These are phyloP conservation scores for Ciborinia camelliae DNA, from an alignment of 2,329 filamentous ascomycete species.

Conservation along the genomic window DNA sequence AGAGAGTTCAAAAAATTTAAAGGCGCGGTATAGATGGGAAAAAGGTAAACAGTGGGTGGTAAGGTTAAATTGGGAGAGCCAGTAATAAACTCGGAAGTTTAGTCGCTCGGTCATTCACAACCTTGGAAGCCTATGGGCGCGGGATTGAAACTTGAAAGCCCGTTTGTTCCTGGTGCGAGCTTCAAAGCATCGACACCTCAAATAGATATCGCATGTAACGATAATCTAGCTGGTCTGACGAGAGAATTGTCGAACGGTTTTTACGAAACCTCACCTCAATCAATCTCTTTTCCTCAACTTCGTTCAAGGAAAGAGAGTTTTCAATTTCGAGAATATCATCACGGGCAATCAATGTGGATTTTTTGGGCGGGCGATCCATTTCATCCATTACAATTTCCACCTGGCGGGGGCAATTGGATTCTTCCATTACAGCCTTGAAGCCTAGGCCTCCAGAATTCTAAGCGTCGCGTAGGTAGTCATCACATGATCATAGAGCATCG, in stretches of 20 bases:
- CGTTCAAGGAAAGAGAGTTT: not conserved
- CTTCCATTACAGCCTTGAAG: not conserved
- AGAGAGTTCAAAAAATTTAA: not conserved
- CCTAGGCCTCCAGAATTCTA: not conserved
- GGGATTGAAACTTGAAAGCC: not conserved
- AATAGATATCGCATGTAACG: not conserved
- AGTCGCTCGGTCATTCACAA: not conserved
- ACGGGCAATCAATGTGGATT: too few species aligned
- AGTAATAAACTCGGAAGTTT: not conserved
- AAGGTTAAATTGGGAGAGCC: too few species aligned
- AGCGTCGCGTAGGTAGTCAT: not conserved
- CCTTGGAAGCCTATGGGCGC: not conserved
- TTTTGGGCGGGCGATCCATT: too few species aligned
- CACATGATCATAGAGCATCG: not conserved
- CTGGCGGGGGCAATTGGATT: too few species aligned
- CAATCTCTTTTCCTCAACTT: not conserved
- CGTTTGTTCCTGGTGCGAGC: not conserved
- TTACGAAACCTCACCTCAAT: not conserved
- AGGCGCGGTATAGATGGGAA: not conserved
- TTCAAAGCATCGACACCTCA: not conserved
- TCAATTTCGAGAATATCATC: not conserved
- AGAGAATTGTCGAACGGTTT: too few species aligned
- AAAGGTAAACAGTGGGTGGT: too few species aligned
- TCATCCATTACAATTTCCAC: too few species aligned
- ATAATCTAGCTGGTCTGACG: not conserved